Evolutionary conservation across 1,284 basidiomycete genomes (phyloP).

Genomic region (Boletus calvinii): DNA sequence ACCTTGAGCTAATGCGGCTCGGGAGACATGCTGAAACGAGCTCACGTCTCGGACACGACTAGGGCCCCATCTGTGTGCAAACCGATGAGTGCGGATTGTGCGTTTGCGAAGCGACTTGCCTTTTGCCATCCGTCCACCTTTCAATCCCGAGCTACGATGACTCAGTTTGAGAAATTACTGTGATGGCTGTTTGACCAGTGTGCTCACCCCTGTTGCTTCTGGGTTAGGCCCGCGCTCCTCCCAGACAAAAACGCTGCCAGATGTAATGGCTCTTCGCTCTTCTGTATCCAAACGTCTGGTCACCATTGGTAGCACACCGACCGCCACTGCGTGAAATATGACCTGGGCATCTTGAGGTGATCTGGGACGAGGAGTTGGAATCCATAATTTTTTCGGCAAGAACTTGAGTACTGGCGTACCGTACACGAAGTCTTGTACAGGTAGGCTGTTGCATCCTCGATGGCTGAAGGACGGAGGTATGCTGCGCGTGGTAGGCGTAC

Average conservation of each 20-base stretch:
- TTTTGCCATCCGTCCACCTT: slow-evolving; percentile 78
- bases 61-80: slow-evolving; percentile 58
- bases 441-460: slow-evolving; percentile 46
- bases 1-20: slow-evolving; percentile 7
- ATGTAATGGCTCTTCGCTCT: slow-evolving; percentile 55
- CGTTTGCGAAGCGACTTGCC: slow-evolving; percentile 36
- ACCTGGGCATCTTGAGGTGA: slow-evolving; percentile 67
- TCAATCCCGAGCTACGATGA: slow-evolving; percentile 62
- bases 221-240: slow-evolving; percentile 74
- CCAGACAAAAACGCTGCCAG: slow-evolving; percentile 81
- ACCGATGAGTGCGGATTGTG: slow-evolving; percentile 29
- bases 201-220: slow-evolving; percentile 62
- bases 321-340: slow-evolving; percentile 72
- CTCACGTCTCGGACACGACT: slow-evolving; percentile 73
- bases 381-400: slow-evolving; percentile 24
- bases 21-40: slow-evolving; percentile 9
- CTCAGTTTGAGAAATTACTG: slow-evolving; percentile 7
- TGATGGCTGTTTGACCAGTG: background rate
- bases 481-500: slow-evolving; percentile 21
- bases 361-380: slow-evolving; percentile 41
- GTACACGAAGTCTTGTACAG: slow-evolving; percentile 39
- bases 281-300: slow-evolving; percentile 74
- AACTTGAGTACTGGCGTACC: slow-evolving; percentile 23
- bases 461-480: slow-evolving; percentile 9
- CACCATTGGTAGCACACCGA: slow-evolving; percentile 64